Evolutionary conservation across 2,329 filamentous ascomycete genomes (phyloP).

Genomic region (Diplodia mutila): DNA sequence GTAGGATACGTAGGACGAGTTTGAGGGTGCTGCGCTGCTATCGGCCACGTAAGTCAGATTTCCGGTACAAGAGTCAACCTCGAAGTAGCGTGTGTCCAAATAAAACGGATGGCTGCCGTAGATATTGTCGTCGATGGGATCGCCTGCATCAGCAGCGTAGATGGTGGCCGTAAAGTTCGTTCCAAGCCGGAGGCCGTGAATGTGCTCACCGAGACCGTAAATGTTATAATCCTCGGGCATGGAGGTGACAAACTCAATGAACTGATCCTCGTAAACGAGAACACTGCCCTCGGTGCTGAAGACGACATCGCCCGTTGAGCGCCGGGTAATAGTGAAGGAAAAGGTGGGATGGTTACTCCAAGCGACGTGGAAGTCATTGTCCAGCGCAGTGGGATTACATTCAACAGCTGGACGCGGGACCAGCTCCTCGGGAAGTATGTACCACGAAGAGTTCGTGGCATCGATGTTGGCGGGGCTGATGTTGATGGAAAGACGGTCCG

Average conservation of each 20-base stretch:
- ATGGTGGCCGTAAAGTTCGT: conserved; percentile 72
- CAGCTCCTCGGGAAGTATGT: conserved; percentile 65
- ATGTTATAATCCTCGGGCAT: conserved; percentile 74
- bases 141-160: conserved; percentile 69
- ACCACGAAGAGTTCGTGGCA: conserved; percentile 66
- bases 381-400: conserved; percentile 46
- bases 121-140: conserved; percentile 67
- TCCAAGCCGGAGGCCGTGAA: conserved; percentile 71
- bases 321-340: conserved; percentile 59
- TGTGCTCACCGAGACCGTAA: conserved; percentile 74
- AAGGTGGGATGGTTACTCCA: conserved; percentile 64
- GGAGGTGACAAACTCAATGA: conserved; percentile 70
- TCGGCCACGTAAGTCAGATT: conserved; percentile 59
- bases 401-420: conserved; percentile 61
- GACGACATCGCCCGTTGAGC: conserved; percentile 65
- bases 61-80: conserved; percentile 54
- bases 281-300: conserved; percentile 68
- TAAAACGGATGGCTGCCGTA: conserved; percentile 82
- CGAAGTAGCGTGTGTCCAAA: conserved; percentile 76
- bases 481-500: conserved; percentile 69
- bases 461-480: conserved; percentile 69
- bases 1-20: conserved; percentile 63
- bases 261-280: conserved; percentile 76
- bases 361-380: conserved; percentile 54
- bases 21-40: conserved; percentile 32